Conservation (phyloP, 2,329 filamentous ascomycete species). For the Colletotrichum shisoi region DNA sequence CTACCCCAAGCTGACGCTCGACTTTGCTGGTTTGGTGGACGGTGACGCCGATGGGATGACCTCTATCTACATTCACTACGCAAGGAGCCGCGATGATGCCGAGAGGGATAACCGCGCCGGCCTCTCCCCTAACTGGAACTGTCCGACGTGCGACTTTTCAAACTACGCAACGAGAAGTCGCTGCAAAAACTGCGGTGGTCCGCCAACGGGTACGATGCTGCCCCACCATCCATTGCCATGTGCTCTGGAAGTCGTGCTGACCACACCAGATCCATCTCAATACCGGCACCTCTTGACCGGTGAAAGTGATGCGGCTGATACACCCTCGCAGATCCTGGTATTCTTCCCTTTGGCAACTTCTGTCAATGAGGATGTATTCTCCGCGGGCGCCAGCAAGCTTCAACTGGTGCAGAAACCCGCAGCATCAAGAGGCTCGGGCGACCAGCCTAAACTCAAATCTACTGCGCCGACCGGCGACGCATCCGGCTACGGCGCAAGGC, state of each 20-base stretch:
- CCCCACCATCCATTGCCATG: background rate
- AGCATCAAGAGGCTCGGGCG: conserved; percentile 54
- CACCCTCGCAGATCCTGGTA: conserved; percentile 78
- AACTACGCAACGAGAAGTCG: conserved; percentile 51
- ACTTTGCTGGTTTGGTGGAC: conserved; percentile 50
- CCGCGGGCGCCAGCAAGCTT: conserved; percentile 76
- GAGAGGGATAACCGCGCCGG: conserved; percentile 44
- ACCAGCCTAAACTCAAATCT: conserved; percentile 64
- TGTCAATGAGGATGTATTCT: conserved; percentile 75
- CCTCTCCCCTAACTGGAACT: conserved; percentile 47
- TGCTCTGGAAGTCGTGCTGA: conserved; percentile 5
- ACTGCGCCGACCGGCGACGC: conserved; percentile 64
- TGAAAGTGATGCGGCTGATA: conserved; percentile 59
- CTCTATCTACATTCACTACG: conserved; percentile 53
- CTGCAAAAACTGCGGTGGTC: conserved; percentile 51
- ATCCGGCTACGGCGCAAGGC: conserved; percentile 72
- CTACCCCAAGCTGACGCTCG: conserved; percentile 52
- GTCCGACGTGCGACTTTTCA: conserved; percentile 49
- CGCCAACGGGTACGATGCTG: conserved; percentile 24
- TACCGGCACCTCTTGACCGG: conserved; percentile 53
- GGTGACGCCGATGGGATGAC: conserved; percentile 51
- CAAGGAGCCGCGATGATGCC: conserved; percentile 48
- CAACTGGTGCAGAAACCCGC: conserved; percentile 67
- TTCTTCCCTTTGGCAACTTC: conserved; percentile 74
- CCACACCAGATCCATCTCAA: conserved; percentile 16